Conservation (phyloP, 2,329 filamentous ascomycete genomes). For the Penicillium occitanis region DNA sequence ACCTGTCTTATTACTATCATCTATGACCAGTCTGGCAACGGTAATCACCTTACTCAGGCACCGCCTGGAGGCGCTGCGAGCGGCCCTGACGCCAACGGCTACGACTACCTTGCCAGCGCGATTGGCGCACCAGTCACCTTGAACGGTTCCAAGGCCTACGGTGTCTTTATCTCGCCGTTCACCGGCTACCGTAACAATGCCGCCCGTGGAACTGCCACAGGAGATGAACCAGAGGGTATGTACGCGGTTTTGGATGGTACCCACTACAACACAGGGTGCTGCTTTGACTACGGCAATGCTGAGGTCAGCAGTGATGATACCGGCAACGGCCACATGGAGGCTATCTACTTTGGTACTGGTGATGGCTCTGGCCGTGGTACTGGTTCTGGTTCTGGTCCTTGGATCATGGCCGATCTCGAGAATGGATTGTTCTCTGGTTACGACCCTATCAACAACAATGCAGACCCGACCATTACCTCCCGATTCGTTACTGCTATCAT, state of each 20-base stretch:
- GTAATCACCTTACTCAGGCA: slow-evolving; percentile 17
- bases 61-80: slow-evolving; percentile 13
- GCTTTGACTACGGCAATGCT: slow-evolving; percentile 19
- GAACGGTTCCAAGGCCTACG: slow-evolving; percentile 19
- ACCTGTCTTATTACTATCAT: slow-evolving; percentile 18
- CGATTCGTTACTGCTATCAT: slow-evolving; percentile 17
- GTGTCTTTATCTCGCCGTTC: slow-evolving; percentile 16
- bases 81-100: slow-evolving; percentile 13
- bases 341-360: slow-evolving; percentile 20
- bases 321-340: slow-evolving; percentile 20
- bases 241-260: slow-evolving; percentile 19
- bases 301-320: slow-evolving; percentile 12
- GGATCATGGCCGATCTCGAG: slow-evolving; percentile 21
- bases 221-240: slow-evolving; percentile 16
- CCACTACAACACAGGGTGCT: slow-evolving; percentile 18
- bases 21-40: slow-evolving; percentile 16
- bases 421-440: slow-evolving; percentile 19
- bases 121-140: slow-evolving; percentile 16
- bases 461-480: slow-evolving; percentile 17
- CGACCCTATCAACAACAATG: slow-evolving; percentile 17
- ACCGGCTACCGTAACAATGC: slow-evolving; percentile 18
- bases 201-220: slow-evolving; percentile 2
- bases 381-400: slow-evolving; percentile 16
- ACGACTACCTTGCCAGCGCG: slow-evolving; percentile 18
- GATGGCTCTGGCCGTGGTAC: slow-evolving; percentile 19